Percentiles rank a stretch among this genome's conserved stretches.
Evolutionary conservation across 306 rosid species (phyloP).

Genomic region (Alnus glutinosa): DNA sequence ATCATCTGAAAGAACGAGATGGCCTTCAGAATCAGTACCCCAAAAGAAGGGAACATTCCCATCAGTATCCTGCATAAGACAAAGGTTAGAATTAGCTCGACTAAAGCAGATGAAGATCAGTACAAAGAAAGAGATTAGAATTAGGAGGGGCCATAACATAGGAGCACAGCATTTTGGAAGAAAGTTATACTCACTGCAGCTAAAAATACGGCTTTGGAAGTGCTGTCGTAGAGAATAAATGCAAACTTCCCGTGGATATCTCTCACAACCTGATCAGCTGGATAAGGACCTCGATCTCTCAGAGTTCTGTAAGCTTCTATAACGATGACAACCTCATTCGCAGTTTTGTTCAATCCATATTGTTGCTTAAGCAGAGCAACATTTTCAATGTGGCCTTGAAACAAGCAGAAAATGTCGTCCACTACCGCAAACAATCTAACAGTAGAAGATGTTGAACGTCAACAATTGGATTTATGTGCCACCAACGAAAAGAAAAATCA

Average conservation of each 20-base stretch:
- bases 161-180: not conserved
- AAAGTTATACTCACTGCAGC: conserved; percentile 67
- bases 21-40: conserved; percentile 94
- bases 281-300: conserved; percentile 96
- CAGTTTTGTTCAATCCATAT: conserved; percentile 88
- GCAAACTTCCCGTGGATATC: conserved; percentile 91
- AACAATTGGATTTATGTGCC: not conserved
- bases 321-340: conserved; percentile 78
- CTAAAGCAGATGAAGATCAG: conserved; percentile 19
- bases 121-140: not conserved
- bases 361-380: conserved; percentile 89
- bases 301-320: conserved; percentile 92
- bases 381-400: conserved; percentile 90
- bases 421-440: conserved; percentile 88
- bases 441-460: conserved; percentile 12
- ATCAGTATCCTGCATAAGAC: conserved; percentile 64
- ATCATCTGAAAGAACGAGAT: conserved; percentile 81
- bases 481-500: not conserved
- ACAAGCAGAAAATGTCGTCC: conserved; percentile 98
- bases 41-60: conserved; percentile 87
- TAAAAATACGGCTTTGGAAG: conserved; percentile 57
- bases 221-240: conserved; percentile 72
- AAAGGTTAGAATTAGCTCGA: conserved; percentile 4
- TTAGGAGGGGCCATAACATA: conserved; percentile 1
- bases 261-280: conserved; percentile 94